phyloP scores from a whole-genome alignment of 495 filamentous ascomycete species.

The Aspergillus steynii region DNA sequence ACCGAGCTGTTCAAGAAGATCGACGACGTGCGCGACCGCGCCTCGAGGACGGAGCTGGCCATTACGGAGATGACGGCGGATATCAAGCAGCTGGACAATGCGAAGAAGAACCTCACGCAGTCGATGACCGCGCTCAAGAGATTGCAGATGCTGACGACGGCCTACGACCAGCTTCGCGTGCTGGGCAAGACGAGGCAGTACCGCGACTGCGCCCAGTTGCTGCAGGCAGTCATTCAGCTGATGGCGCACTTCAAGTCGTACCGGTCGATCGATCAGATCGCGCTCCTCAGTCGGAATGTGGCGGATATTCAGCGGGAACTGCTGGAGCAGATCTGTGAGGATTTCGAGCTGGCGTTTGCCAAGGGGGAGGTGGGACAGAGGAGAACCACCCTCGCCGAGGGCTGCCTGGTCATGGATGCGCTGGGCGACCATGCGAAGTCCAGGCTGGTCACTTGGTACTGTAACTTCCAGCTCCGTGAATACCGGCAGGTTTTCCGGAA shows the following conservation, averaged over 20 bases:
- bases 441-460: conserved; percentile 91
- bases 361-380: conserved; percentile 77
- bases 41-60: conserved; percentile 86
- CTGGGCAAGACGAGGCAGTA: conserved; percentile 88
- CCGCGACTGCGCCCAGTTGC: conserved; percentile 89
- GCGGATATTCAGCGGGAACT: conserved; percentile 92
- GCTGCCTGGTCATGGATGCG: conserved; percentile 92
- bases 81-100: conserved; percentile 95
- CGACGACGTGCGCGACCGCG: conserved; percentile 86
- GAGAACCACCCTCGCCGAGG: conserved; percentile 74
- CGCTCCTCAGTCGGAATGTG: conserved; percentile 87
- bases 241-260: conserved; percentile 99
- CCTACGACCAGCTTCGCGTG: conserved; percentile 90
- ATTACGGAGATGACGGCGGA: conserved; percentile 99
- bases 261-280: conserved; percentile 96
- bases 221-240: conserved; percentile 95
- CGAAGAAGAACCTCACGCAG: conserved; percentile 92
- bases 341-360: conserved; percentile 94
- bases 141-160: conserved; percentile 97
- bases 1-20: conserved; percentile 92
- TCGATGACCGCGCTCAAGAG: conserved; percentile 98
- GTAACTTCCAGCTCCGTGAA: conserved; percentile 94
- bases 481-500: conserved; percentile 94
- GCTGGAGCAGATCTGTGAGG: conserved; percentile 95
- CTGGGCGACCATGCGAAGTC: conserved; percentile 85